Conservation (phyloP, 306 rosid genomes). For the Cucurbita ficifolia region DNA sequence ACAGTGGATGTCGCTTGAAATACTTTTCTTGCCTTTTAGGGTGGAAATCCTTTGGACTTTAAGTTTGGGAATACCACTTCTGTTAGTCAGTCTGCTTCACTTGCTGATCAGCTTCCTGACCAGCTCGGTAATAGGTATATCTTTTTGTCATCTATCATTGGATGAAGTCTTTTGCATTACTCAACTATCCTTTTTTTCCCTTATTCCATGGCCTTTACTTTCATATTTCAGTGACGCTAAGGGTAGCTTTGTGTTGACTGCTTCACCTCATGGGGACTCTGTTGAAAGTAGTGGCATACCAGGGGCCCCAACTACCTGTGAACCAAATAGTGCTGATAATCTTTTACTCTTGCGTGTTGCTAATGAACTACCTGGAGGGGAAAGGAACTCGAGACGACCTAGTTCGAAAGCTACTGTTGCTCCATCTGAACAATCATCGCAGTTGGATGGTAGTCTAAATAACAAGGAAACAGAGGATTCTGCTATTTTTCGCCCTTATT, state of each 20-base stretch:
- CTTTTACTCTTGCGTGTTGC: slow-evolving; percentile 73
- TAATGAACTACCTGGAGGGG: slow-evolving; percentile 52
- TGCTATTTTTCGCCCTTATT: slow-evolving; percentile 83
- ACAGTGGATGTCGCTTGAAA: slow-evolving; percentile 3
- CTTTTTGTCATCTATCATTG: slow-evolving; percentile 4
- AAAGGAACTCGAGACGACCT: slow-evolving; percentile 44
- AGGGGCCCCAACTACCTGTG: slow-evolving; percentile 60
- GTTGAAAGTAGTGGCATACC: slow-evolving; percentile 97
- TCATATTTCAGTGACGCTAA: slow-evolving; percentile 67
- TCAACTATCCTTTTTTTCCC: background rate
- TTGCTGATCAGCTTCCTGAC: slow-evolving; percentile 82
- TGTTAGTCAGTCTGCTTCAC: slow-evolving; percentile 92
- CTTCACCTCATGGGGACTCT: slow-evolving; percentile 96
- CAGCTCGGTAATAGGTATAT: slow-evolving; percentile 78
- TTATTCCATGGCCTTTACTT: slow-evolving; percentile 6
- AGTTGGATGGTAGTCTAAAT: slow-evolving; percentile 65
- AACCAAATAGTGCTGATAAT: slow-evolving; percentile 94
- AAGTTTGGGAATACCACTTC: slow-evolving; percentile 77
- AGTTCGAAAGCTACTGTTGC: slow-evolving; percentile 39
- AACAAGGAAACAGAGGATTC: slow-evolving; percentile 90
- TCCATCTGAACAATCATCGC: slow-evolving; percentile 85
- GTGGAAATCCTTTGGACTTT: slow-evolving; percentile 95
- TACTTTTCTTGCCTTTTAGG: slow-evolving; percentile 40
- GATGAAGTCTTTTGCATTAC: slow-evolving; percentile 9
- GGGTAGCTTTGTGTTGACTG: slow-evolving; percentile 93